Evolutionary conservation across 1,139 yeast species (phyloP).

Genomic region (Magnusiomyces sp.): DNA sequence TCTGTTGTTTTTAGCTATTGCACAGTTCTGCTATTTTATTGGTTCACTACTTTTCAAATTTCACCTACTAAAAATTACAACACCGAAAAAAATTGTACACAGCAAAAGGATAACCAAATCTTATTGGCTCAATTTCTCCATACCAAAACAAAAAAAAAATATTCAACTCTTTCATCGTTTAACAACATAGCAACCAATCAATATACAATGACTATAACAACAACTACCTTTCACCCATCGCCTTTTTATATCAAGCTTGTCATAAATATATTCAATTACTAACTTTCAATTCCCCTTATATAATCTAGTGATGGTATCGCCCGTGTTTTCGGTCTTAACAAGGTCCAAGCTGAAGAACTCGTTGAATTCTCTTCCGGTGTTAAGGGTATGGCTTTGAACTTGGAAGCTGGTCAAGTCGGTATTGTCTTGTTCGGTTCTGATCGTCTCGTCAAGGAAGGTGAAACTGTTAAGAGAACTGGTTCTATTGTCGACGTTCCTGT

Average conservation of each 20-base stretch:
- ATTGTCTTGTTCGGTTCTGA: conserved; percentile 99
- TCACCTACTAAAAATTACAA: conserved; percentile 4
- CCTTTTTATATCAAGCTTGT: too few relatives aligned
- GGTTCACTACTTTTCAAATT: background rate
- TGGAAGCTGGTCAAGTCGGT: conserved; percentile 99
- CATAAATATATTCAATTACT: background rate
- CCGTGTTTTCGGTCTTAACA: conserved; percentile 99
- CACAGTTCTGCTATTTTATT: background rate
- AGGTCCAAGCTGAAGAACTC: conserved; percentile 99
- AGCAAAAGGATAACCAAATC: background rate
- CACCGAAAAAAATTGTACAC: too few relatives aligned
- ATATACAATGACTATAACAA: background rate
- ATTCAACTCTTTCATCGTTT: conserved; percentile 2
- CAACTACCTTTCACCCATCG: background rate
- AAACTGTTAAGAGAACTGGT: conserved; percentile 99
- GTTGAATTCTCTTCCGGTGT: conserved; percentile 99
- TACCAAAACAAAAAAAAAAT: conserved; percentile 11
- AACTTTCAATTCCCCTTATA: conserved; percentile 5
- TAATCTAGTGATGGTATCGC: conserved; percentile 94
- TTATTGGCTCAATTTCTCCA: conserved; percentile 1
- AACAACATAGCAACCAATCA: background rate
- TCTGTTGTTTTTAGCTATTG: too few relatives aligned
- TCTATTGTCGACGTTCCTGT: conserved; percentile 98
- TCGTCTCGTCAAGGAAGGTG: conserved; percentile 98
- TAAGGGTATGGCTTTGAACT: conserved; percentile 99